Evolutionary conservation across 1,284 basidiomycete genomes (phyloP).

Genomic region (Cutaneotrichosporon curvatum): DNA sequence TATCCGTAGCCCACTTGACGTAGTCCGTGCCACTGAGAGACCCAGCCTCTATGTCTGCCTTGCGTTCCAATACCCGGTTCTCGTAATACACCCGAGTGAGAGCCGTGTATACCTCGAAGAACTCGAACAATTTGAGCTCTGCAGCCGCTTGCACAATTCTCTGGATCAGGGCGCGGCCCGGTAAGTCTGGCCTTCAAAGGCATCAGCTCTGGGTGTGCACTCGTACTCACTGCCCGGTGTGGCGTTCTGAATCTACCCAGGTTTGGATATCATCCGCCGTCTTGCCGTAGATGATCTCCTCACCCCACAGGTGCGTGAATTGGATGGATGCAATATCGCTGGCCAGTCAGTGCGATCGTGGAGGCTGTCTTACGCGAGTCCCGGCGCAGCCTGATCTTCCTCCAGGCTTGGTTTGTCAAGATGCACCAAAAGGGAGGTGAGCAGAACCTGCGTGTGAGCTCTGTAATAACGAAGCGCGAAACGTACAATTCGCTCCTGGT

Average conservation of each 20-base stretch:
- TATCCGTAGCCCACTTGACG: slow-evolving; percentile 30
- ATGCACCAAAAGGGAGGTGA: slow-evolving; percentile 41
- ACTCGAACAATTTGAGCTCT: background rate
- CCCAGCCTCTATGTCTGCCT: slow-evolving; percentile 18
- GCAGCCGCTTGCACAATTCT: too few species aligned
- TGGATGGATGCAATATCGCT: slow-evolving; percentile 46
- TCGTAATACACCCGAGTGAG: slow-evolving; percentile 22
- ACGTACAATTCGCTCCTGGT: slow-evolving; percentile 27
- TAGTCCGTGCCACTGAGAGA: slow-evolving; percentile 23
- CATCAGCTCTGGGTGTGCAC: too few species aligned
- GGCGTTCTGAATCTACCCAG: slow-evolving; percentile 57
- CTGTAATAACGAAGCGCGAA: background rate
- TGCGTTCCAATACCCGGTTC: slow-evolving; percentile 5
- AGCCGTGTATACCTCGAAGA: slow-evolving; percentile 26
- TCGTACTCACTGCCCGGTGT: slow-evolving; percentile 7
- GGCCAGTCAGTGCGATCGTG: too few species aligned
- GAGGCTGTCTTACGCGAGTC: too few species aligned
- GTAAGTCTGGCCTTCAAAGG: too few species aligned
- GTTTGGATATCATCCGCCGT: slow-evolving; percentile 52
- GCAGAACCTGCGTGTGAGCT: slow-evolving; percentile 23
- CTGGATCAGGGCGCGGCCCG: too few species aligned
- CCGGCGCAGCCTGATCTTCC: too few species aligned
- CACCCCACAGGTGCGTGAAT: slow-evolving; percentile 55
- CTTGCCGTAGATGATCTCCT: slow-evolving; percentile 48
- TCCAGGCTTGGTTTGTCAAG: slow-evolving; percentile 39